Evolutionary conservation across 2,329 filamentous ascomycete species (phyloP).

Genomic region (Monosporascus sp.): DNA sequence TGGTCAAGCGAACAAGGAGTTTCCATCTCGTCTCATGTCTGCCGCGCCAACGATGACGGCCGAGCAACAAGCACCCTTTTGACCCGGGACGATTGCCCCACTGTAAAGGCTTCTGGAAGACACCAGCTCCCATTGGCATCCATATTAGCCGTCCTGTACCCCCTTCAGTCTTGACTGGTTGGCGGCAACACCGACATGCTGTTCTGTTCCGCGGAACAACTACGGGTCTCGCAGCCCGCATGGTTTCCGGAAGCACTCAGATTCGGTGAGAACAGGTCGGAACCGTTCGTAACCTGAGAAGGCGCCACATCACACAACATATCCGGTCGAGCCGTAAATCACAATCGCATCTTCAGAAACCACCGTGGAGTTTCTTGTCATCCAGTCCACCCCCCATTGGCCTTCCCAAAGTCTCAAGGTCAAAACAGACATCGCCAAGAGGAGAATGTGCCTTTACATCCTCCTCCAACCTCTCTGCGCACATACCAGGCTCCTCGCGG

Average conservation of each 20-base stretch:
- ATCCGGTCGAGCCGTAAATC: background rate
- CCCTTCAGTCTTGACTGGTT: background rate
- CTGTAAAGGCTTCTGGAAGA: background rate
- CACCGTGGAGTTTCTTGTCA: background rate
- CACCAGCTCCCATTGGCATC: background rate
- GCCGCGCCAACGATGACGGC: background rate
- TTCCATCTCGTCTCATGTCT: background rate
- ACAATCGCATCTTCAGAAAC: background rate
- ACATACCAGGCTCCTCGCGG: constrained; percentile 15
- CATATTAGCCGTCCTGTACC: background rate
- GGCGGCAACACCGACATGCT: background rate
- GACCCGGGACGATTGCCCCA: background rate
- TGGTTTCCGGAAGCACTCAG: too few relatives aligned
- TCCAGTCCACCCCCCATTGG: background rate
- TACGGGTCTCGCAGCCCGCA: too few relatives aligned
- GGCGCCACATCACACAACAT: background rate
- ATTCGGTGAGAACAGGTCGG: too few relatives aligned
- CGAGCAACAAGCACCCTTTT: background rate
- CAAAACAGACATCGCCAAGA: background rate
- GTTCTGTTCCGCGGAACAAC: too few relatives aligned
- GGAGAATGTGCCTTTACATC: constrained; percentile 20
- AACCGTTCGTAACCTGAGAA: background rate
- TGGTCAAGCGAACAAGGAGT: background rate
- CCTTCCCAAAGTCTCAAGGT: background rate
- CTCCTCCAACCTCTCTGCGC: constrained; percentile 15